Evolutionary conservation across 2,329 filamentous ascomycete genomes (phyloP).

Genomic region (Akanthomyces muscarius): DNA sequence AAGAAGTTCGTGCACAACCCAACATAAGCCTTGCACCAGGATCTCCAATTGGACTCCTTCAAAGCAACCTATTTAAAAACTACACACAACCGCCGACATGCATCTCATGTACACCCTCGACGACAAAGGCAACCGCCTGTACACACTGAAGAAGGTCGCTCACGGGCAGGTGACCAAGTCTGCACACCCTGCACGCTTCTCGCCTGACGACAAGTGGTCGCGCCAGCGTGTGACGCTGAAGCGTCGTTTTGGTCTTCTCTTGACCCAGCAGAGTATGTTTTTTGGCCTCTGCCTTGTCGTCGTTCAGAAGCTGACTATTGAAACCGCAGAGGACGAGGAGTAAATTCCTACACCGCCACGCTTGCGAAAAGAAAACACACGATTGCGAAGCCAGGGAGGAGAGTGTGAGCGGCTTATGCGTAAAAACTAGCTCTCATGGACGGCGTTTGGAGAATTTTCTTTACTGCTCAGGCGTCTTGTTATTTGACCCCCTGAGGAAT

Average conservation of each 20-base stretch:
- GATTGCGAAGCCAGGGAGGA: not conserved
- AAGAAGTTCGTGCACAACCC: not conserved
- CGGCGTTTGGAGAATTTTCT: conserved; percentile 13
- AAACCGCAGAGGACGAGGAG: conserved; percentile 1
- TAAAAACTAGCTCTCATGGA: conserved; percentile 9
- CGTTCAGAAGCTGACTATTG: not conserved
- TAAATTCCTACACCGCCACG: not conserved
- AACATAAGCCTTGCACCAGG: not conserved
- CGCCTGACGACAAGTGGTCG: conserved; percentile 98
- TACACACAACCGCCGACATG: conserved; percentile 33
- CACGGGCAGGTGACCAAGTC: conserved; percentile 87
- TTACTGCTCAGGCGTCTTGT: not conserved
- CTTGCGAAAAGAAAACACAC: not conserved
- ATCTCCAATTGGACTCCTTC: not conserved
- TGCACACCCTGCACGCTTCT: conserved; percentile 93
- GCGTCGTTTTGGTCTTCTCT: conserved; percentile 82
- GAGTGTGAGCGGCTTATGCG: not conserved
- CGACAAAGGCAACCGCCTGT: conserved; percentile 77
- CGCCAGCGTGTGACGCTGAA: conserved; percentile 93
- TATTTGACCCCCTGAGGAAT: not conserved
- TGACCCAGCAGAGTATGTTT: conserved; percentile 66
- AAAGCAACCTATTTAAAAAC: not conserved
- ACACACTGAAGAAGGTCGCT: conserved; percentile 90
- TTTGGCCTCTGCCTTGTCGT: not conserved
- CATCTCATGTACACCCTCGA: conserved; percentile 81